phyloP scores from a whole-genome alignment of 1,139 yeast genomes.

The Lodderomyces parapsilosis region DNA sequence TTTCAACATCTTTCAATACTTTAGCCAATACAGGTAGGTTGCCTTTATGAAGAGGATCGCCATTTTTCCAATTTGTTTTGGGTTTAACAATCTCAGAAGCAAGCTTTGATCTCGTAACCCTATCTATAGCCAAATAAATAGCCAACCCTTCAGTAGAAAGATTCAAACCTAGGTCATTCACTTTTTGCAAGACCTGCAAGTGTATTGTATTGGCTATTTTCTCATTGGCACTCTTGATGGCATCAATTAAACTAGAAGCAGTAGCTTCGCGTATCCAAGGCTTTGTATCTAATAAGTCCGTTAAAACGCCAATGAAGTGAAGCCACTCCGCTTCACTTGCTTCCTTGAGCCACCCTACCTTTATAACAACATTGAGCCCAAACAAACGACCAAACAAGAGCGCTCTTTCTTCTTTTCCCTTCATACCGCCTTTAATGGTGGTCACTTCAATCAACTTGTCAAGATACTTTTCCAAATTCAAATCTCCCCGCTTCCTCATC shows the following conservation, averaged over 20 bases:
- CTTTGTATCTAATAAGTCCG: slow-evolving; percentile 63
- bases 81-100: slow-evolving; percentile 26
- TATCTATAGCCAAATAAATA: slow-evolving; percentile 54
- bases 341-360: neutral
- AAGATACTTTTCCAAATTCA: slow-evolving; percentile 38
- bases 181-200: slow-evolving; percentile 31
- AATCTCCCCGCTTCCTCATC: slow-evolving; percentile 26
- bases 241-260: slow-evolving; percentile 64
- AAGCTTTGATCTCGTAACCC: slow-evolving; percentile 24
- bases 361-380: slow-evolving; percentile 35
- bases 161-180: slow-evolving; percentile 56
- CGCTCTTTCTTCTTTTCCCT: slow-evolving; percentile 82
- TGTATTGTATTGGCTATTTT: slow-evolving; percentile 16
- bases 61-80: slow-evolving; percentile 59
- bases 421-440: slow-evolving; percentile 49
- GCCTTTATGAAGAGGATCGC: slow-evolving; percentile 70
- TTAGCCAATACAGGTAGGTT: slow-evolving; percentile 61
- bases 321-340: slow-evolving; percentile 27
- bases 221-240: slow-evolving; percentile 24
- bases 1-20: slow-evolving; percentile 60
- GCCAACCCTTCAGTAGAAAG: slow-evolving; percentile 82
- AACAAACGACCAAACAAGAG: slow-evolving; percentile 79
- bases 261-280: slow-evolving; percentile 89
- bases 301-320: slow-evolving; percentile 42
- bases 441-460: slow-evolving; percentile 43